Base-by-base conservation (phyloP, 2,329 filamentous ascomycete species). In the Colletotrichum limetticola region DNA sequence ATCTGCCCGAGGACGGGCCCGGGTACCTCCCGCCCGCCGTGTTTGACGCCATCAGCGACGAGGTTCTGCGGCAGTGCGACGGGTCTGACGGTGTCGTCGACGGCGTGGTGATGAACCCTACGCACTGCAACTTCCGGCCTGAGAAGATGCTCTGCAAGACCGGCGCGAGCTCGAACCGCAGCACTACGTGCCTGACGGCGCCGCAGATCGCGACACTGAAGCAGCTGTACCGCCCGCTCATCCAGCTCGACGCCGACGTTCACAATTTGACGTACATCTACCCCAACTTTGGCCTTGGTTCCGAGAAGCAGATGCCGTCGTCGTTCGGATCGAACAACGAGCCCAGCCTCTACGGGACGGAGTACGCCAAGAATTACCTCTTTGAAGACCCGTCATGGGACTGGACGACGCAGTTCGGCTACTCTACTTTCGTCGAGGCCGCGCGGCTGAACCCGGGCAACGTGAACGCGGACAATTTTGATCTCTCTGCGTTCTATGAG, bases 201-300 rank as follows among this genome's bases (percentile, higher is more conserved):
- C 78, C 80, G 7, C 87, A 89, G 75, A 77, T 87, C 35, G 66
- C 75, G 35, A 82, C 80, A 2, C 70, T 83, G 16, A 71, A 68
- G 19, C 77, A 80, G 75, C 82, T 79, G 71, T 78, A 83, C 76
- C 67, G 76, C 26, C 79, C 81, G 26, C 79, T 77, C 67, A 46
- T 68, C 8, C 66, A 68, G 49, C 69, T 63, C 2, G 71, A 75
- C 76, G 58, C 80, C 74, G 53, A 81, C 2, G 62, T 64, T 16
- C 26, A 71, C 55, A 6, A 76, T 83, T 24, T 64, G 35, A 68
- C 62, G 19, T 78, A 80, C 75, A 83, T 81, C 7, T 84, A 83
- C 66, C 82, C 82, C 69, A 85, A 80, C 74, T 85, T 85, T 80
- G 86, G 86, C 86, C 78, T 85, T 78, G 69, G 89, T 78, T 86